A percentile compares a stretch with the other conserved stretches of the same genome.
Conservation (phyloP, 148 eudicot species). For the Amaranthus cruentus region DNA sequence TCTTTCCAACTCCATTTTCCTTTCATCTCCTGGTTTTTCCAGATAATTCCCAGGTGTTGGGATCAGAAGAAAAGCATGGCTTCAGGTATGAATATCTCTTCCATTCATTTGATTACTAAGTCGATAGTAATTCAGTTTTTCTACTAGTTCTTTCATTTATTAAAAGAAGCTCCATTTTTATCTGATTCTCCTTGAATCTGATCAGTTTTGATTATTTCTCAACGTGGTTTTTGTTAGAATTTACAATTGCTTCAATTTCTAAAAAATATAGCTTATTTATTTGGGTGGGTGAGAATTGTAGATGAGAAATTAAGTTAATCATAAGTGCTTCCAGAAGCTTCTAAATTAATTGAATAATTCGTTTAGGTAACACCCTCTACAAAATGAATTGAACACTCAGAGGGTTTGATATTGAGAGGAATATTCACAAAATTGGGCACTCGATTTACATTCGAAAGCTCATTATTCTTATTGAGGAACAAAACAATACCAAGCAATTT, state of each 20-base stretch:
- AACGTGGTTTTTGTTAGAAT: conserved; percentile 2
- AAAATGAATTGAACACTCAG: no score
- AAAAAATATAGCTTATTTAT: no score
- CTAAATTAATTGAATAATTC: no score
- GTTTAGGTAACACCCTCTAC: no score
- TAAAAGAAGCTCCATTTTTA: background rate
- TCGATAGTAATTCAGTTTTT: background rate
- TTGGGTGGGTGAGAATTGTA: no score
- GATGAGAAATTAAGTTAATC: no score
- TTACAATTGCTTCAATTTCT: background rate
- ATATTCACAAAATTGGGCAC: no score
- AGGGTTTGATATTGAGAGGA: no score
- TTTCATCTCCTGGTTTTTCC: background rate
- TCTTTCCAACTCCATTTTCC: background rate
- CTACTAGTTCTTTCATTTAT: background rate
- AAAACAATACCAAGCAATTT: no score
- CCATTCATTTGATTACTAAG: background rate
- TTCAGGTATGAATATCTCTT: conserved; percentile 10
- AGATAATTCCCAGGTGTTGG: background rate
- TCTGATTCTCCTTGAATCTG: background rate
- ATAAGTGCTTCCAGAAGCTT: background rate
- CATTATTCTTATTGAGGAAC: no score
- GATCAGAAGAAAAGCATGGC: conserved; percentile 5
- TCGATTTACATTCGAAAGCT: no score
- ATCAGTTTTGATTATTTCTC: conserved; percentile 8